Base-by-base conservation (phyloP, 768 basidiomycete genomes). In the Suillus lakei region DNA sequence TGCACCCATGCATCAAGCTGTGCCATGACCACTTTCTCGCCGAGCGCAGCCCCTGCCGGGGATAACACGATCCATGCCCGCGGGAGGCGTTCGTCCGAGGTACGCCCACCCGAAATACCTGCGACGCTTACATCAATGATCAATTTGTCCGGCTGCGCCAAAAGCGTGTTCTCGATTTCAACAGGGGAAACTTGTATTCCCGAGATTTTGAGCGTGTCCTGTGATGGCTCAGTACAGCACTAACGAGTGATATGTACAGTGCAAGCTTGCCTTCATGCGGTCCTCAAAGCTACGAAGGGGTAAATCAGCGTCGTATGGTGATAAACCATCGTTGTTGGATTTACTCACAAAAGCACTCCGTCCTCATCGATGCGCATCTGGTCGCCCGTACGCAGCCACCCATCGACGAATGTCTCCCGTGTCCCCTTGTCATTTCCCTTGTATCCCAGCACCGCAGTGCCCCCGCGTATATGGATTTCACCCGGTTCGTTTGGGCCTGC, bases 171-270 rank as follows among this genome's bases (percentile, higher is more conserved):
- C 73, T 91, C 91, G 66, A 91, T 88, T 71, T 92, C 91, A 12
- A 84, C 82, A 0, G 90, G 91, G 0, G 91, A 90, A 0, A 92
- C 90, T 75, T 92, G 91, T n/a, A 77, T 78, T 4, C 90, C 91
- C 0, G 89, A 90, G 13, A 92, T 82, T 72, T 92, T 92, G 32
- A 92, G 78, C 1, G 86, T 91, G 70, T 92, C 91, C 86, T 90
- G 44, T 15, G 9, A 36, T 34, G 10, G 50, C 60, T 38, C 10
- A 55, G 34, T 16, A 39, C 10, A 30, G 1, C 13, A 18, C 50
- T 28, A 55, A 6, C 59, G 72, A 75, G 68, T 80, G 23, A 75
- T 26, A 26, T 55, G 8, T 34, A n/a, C 43, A 60, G 53, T 18
- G 3, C 23, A 28, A 26, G 26, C 64, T 65, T 56, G 86, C 88